phyloP scores from a whole-genome alignment of 108 stramenopile species.

The Aurantiochytrium sp. region DNA sequence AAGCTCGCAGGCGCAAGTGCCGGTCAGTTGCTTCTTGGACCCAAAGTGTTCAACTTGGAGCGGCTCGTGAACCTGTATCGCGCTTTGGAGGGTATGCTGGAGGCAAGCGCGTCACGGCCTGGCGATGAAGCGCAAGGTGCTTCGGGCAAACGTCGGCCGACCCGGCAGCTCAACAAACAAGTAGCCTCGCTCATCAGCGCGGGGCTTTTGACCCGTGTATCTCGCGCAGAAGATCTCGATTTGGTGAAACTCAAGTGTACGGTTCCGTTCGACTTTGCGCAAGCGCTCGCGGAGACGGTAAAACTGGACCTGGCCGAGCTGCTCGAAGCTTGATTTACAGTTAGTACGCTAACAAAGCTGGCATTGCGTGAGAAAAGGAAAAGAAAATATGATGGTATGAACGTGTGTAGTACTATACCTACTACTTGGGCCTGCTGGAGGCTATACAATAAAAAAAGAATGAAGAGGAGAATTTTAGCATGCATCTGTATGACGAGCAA shows the following conservation, averaged over 20 bases:
- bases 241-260: not conserved
- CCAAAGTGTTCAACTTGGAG: not conserved
- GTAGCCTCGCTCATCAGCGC: not conserved
- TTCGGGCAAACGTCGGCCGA: not conserved
- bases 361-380: too few relatives aligned
- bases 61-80: not conserved
- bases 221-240: not conserved
- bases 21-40: not conserved
- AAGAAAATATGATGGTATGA: too few relatives aligned
- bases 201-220: not conserved
- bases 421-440: too few relatives aligned
- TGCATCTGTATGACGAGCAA: too few relatives aligned
- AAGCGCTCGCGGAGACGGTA: not conserved
- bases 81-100: not conserved
- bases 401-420: too few relatives aligned
- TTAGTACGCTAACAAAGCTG: too few relatives aligned
- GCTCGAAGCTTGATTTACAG: not conserved
- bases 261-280: not conserved
- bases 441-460: too few relatives aligned
- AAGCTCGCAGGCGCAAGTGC: not conserved
- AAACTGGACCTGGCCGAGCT: not conserved
- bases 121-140: not conserved
- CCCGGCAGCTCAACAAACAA: not conserved
- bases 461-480: too few relatives aligned
- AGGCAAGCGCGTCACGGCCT: not conserved